A percentile compares a stretch with the other conserved stretches of the same genome.
Conservation (phyloP, 345 rosid species). For the Eucalyptus regnans region DNA sequence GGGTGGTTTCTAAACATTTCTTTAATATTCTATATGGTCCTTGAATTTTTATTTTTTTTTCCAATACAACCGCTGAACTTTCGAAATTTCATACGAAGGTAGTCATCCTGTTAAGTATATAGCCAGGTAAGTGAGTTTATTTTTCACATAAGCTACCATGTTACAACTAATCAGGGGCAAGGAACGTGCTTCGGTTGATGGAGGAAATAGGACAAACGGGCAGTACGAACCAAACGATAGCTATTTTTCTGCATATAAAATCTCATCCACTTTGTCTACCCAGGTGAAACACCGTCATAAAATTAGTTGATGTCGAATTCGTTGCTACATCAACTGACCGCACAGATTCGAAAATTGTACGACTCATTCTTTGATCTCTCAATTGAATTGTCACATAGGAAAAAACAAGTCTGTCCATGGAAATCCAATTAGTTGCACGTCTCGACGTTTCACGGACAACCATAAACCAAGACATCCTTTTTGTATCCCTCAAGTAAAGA, state of each 20-base stretch:
- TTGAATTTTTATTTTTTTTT: rapidly evolving
- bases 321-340: background rate
- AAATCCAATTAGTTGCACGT: background rate
- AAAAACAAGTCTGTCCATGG: background rate
- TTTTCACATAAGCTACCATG: background rate
- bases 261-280: background rate
- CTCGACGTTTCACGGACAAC: background rate
- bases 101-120: background rate
- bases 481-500: background rate
- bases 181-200: background rate
- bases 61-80: background rate
- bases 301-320: background rate
- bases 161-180: background rate
- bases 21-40: background rate
- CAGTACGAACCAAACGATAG: background rate
- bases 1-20: background rate
- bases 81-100: background rate
- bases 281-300: background rate
- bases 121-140: background rate
- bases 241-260: background rate
- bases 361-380: background rate
- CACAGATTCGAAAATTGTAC: background rate
- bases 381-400: background rate
- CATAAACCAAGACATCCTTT: background rate
- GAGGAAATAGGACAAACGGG: background rate